Percentiles rank a stretch among this genome's conserved stretches.
Conservation (phyloP, 1,284 basidiomycete species). For the Moesziomyces globuligerus region DNA sequence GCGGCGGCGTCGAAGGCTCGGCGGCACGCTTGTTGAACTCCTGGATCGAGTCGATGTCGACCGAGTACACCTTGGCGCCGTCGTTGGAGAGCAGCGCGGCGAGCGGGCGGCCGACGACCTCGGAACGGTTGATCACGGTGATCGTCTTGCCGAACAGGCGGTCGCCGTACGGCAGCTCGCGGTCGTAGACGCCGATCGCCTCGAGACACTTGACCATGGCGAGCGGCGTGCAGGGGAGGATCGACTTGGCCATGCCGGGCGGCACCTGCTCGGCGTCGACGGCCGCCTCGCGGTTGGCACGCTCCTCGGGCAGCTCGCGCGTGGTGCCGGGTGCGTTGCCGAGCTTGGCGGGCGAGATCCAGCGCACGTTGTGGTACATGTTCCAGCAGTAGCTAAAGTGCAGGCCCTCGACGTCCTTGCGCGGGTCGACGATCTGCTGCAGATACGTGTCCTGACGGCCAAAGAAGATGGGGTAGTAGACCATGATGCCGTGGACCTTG, state of each 20-base stretch:
- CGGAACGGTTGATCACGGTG: constrained; percentile 95
- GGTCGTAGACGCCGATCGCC: constrained; percentile 90
- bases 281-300: constrained; percentile 37
- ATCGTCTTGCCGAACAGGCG: constrained; percentile 91
- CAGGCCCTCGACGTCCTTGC: constrained; percentile 96
- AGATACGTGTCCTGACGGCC: constrained; percentile 87
- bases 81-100: constrained; percentile 94
- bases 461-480: constrained; percentile 70
- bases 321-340: constrained; percentile 65
- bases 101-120: constrained; percentile 93
- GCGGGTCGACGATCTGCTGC: constrained; percentile 90
- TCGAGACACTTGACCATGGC: constrained; percentile 94
- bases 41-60: constrained; percentile 91
- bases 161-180: constrained; percentile 89
- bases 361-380: constrained; percentile 67
- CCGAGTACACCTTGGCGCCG: constrained; percentile 91
- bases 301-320: constrained; percentile 49
- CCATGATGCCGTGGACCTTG: constrained; percentile 93
- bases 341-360: constrained; percentile 62
- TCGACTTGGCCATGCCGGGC: constrained; percentile 85
- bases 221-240: constrained; percentile 94
- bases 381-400: constrained; percentile 74
- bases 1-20: constrained; percentile 15
- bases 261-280: constrained; percentile 69
- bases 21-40: constrained; percentile 69